Conservation (phyloP, 2,329 filamentous ascomycete genomes). For the Phyllosticta citrichinensis region DNA sequence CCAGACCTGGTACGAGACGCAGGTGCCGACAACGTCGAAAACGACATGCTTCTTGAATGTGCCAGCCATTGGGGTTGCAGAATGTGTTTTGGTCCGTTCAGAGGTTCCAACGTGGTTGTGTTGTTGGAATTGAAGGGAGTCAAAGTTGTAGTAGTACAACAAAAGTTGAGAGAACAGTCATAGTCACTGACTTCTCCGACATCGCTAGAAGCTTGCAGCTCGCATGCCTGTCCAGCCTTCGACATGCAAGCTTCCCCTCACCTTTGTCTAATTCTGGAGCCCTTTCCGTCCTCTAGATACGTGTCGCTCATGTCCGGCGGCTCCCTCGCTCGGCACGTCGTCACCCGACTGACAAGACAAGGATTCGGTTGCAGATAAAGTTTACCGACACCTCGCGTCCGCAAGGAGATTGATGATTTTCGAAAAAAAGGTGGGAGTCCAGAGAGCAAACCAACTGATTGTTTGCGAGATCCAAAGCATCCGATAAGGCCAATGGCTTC, state of each 20-base stretch:
- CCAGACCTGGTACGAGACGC: constrained; percentile 37
- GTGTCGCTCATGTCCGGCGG: not conserved
- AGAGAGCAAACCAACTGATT: not conserved
- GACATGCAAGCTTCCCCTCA: not conserved
- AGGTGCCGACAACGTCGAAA: constrained; percentile 42
- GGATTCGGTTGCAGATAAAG: not conserved
- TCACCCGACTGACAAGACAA: not conserved
- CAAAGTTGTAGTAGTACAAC: not conserved
- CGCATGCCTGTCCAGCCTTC: not conserved
- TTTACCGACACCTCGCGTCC: not conserved
- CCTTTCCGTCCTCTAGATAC: not conserved
- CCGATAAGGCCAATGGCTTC: not conserved
- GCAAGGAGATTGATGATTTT: not conserved
- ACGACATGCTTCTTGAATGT: constrained; percentile 13
- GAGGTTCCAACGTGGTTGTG: not conserved
- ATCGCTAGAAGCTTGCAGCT: not conserved
- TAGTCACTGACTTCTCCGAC: not conserved
- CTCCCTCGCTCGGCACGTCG: not conserved
- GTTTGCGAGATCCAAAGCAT: not conserved
- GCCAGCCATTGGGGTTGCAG: not conserved
- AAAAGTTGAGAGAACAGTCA: not conserved
- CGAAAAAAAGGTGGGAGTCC: not conserved
- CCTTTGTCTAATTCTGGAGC: not conserved
- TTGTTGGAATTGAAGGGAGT: not conserved
- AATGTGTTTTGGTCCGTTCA: not conserved